Evolutionary conservation across 768 basidiomycete genomes (phyloP).

Genomic region (Lactarius sanguifluus): DNA sequence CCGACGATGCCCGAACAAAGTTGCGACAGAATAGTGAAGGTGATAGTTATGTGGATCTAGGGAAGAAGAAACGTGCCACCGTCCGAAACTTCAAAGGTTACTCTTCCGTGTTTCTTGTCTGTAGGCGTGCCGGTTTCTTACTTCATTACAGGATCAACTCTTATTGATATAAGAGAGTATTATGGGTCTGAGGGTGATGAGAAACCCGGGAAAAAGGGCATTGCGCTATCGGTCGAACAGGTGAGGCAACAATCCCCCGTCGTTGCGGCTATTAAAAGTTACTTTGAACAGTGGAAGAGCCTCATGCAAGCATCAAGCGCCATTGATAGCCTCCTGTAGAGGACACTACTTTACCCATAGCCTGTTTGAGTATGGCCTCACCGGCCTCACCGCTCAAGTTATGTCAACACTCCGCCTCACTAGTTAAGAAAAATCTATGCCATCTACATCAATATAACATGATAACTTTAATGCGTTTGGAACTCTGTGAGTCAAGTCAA

Average conservation of each 20-base stretch:
- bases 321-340: conserved; percentile 20
- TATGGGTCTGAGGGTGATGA: conserved; percentile 53
- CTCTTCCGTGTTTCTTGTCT: conserved; percentile 34
- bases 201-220: conserved; percentile 83
- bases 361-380: background rate
- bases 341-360: background rate
- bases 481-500: conserved; percentile 38
- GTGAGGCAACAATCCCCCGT: conserved; percentile 37
- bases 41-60: conserved; percentile 61
- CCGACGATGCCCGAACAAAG: conserved; percentile 7
- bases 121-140: background rate
- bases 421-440: conserved; percentile 13
- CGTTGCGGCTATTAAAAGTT: background rate
- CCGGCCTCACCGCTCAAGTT: background rate
- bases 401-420: background rate
- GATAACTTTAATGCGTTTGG: conserved; percentile 27
- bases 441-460: conserved; percentile 16
- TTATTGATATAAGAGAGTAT: conserved; percentile 76
- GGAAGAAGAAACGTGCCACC: conserved; percentile 69
- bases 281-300: conserved; percentile 41
- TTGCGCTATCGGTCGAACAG: conserved; percentile 64
- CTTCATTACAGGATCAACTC: conserved; percentile 43
- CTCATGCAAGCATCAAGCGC: conserved; percentile 16
- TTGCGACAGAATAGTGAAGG: conserved; percentile 37
- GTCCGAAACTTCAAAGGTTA: conserved; percentile 51